Evolutionary conservation across 2,329 filamentous ascomycete genomes (phyloP).

Genomic region (Colletotrichum tanaceti): DNA sequence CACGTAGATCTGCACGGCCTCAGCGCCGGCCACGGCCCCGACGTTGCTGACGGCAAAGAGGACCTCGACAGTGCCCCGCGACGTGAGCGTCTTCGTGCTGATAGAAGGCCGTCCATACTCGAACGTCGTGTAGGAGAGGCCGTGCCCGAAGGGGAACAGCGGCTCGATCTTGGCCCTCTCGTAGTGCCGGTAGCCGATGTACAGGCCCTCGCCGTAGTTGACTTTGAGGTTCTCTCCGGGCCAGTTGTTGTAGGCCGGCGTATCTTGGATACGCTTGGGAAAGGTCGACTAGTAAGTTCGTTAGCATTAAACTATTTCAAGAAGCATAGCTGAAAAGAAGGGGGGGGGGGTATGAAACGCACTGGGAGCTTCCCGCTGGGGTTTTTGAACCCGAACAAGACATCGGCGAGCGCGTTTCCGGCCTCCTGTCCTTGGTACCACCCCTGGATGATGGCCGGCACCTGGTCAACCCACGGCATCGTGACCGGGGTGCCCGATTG

Average conservation of each 20-base stretch:
- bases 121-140: constrained; percentile 79
- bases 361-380: constrained; percentile 77
- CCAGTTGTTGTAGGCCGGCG: constrained; percentile 79
- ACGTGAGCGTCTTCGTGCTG: constrained; percentile 53
- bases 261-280: constrained; percentile 71
- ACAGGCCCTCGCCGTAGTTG: constrained; percentile 78
- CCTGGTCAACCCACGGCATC: constrained; percentile 76
- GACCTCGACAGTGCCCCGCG: constrained; percentile 56
- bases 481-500: constrained; percentile 76
- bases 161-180: constrained; percentile 70
- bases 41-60: constrained; percentile 65
- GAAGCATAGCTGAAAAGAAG: not conserved
- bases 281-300: constrained; percentile 66
- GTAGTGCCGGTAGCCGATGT: constrained; percentile 79
- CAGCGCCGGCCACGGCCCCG: constrained; percentile 66
- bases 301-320: constrained; percentile 3
- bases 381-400: constrained; percentile 72
- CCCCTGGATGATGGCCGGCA: constrained; percentile 77
- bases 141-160: constrained; percentile 79
- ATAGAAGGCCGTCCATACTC: constrained; percentile 69
- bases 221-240: constrained; percentile 76
- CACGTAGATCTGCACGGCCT: constrained; percentile 77
- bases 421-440: constrained; percentile 81
- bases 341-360: constrained; percentile 39
- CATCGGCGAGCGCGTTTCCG: constrained; percentile 75